A percentile compares a stretch with the other conserved stretches of the same genome.
phyloP scores from a whole-genome alignment of 2,329 filamentous ascomycete species.

The Tolypocladium pustulatum region DNA sequence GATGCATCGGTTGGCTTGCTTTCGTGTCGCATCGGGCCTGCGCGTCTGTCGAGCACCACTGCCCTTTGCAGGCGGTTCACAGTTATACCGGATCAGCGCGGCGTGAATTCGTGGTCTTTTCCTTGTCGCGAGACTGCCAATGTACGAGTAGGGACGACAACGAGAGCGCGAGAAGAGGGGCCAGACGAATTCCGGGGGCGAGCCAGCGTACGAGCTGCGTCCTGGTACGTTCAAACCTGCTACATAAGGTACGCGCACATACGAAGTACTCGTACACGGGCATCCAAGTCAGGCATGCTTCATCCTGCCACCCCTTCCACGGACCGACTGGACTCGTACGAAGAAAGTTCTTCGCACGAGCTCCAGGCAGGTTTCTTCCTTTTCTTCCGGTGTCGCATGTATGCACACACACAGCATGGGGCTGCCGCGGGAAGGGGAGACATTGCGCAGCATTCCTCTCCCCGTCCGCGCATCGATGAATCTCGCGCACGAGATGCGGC shows the following conservation, averaged over 20 bases:
- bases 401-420: neutral
- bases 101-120: neutral
- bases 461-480: neutral
- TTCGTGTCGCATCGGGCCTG: neutral
- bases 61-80: neutral
- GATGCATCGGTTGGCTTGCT: neutral
- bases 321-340: neutral
- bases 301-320: neutral
- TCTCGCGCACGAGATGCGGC: neutral
- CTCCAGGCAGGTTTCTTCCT: neutral
- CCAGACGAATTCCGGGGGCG: neutral
- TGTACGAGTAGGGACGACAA: neutral
- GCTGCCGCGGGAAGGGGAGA: neutral
- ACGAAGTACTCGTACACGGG: neutral
- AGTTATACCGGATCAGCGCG: neutral
- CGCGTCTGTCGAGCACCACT: neutral
- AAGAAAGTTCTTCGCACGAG: neutral
- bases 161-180: neutral
- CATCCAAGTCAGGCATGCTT: neutral
- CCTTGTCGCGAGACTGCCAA: neutral
- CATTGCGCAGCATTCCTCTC: constrained; percentile 1
- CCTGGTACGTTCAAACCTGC: neutral
- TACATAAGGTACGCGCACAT: neutral
- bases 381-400: neutral
- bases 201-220: neutral